These are phyloP conservation scores for Fusarium tjaetaba DNA, from an alignment of 2,329 filamentous ascomycete species.

Conservation along the genomic window DNA sequence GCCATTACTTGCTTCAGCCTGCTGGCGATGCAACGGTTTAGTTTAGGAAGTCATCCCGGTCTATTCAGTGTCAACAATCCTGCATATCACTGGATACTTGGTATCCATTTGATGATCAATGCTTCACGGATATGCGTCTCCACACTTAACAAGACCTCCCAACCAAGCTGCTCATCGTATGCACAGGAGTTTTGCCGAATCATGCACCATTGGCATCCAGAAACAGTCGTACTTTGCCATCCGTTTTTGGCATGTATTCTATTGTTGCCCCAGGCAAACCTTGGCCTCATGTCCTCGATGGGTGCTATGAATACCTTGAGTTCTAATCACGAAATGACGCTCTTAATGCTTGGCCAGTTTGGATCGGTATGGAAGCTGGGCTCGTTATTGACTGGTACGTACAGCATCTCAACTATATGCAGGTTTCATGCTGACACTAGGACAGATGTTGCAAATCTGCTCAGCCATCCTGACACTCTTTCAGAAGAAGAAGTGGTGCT, in stretches of 20 bases:
- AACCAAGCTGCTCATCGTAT: neutral
- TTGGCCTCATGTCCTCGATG: neutral
- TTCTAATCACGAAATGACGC: neutral
- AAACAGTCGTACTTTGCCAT: neutral
- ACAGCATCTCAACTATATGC: neutral
- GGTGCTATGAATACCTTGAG: neutral
- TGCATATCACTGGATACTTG: neutral
- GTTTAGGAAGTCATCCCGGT: neutral
- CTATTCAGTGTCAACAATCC: neutral
- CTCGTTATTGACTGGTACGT: neutral
- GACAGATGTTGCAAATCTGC: neutral
- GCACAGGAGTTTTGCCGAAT: neutral
- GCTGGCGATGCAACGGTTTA: neutral
- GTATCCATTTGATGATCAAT: neutral
- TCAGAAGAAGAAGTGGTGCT: neutral
- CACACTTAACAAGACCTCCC: neutral
- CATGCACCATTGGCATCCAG: neutral
- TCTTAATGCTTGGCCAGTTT: neutral
- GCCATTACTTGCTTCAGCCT: neutral
- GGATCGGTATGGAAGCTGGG: neutral
- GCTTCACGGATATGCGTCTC: neutral
- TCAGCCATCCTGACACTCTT: neutral
- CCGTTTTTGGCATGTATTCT: neutral
- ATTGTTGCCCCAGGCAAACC: neutral
- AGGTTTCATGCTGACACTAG: neutral